These are phyloP conservation scores for Pterocarpus santalinus DNA, from an alignment of 306 rosid species.

Conservation along the genomic window DNA sequence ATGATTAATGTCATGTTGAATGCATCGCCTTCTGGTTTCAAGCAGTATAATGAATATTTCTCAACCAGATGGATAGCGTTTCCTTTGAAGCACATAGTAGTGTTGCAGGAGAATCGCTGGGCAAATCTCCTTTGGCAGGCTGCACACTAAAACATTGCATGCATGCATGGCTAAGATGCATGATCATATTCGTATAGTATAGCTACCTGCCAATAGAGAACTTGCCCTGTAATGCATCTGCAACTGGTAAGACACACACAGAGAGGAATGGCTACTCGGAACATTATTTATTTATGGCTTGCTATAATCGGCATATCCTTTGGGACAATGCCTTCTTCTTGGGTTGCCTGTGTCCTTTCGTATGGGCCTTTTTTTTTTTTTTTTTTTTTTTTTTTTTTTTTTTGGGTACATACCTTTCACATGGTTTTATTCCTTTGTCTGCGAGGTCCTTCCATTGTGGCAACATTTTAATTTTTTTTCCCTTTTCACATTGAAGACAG, in stretches of 20 bases:
- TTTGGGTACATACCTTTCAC: background rate
- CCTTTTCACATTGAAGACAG: too few relatives aligned
- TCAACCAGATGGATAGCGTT: too few relatives aligned
- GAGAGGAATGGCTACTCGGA: background rate
- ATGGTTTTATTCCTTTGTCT: slow-evolving; percentile 54
- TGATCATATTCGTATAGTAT: background rate
- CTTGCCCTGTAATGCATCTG: slow-evolving; percentile 70
- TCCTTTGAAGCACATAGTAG: too few relatives aligned
- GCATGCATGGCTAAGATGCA: slow-evolving; percentile 1
- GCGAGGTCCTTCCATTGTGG: background rate
- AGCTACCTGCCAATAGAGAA: slow-evolving; percentile 67
- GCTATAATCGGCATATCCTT: slow-evolving; percentile 59
- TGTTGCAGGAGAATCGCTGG: slow-evolving; percentile 57
- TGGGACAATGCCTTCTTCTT: slow-evolving; percentile 56
- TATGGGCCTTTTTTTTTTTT: too few relatives aligned
- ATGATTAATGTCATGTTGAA: too few relatives aligned
- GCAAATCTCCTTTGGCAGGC: slow-evolving; percentile 72
- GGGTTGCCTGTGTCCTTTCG: background rate
- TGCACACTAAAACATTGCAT: slow-evolving; percentile 28
- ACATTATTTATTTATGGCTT: slow-evolving; percentile 47
- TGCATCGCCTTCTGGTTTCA: too few relatives aligned
- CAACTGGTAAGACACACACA: slow-evolving; percentile 35
- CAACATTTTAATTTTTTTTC: background rate
- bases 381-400: too few relatives aligned
- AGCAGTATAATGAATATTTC: too few relatives aligned